Conservation (phyloP, 2,329 filamentous ascomycete species). For the Aspergillus niger region DNA sequence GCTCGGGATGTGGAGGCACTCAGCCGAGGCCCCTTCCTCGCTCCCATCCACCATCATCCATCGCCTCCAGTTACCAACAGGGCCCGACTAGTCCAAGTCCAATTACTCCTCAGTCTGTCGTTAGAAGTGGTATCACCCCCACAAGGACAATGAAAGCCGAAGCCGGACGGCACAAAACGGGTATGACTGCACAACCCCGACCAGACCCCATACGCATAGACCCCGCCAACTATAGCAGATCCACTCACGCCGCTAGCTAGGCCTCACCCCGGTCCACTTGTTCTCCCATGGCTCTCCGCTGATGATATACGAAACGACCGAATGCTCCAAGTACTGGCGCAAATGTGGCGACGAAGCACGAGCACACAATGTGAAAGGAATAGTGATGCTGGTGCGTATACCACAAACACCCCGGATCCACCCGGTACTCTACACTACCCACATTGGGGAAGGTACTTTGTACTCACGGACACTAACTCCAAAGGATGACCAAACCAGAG, state of each 20-base stretch:
- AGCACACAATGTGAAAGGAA: background rate
- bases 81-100: conserved; percentile 53
- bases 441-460: background rate
- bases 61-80: conserved; percentile 10
- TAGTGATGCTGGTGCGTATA: background rate
- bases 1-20: conserved; percentile 12
- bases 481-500: background rate
- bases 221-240: background rate
- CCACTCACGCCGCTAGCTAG: background rate
- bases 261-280: background rate
- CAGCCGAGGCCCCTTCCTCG: background rate
- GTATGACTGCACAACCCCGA: too few relatives aligned
- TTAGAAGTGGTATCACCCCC: too few relatives aligned
- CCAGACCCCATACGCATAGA: background rate
- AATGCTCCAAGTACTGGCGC: background rate
- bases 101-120: too few relatives aligned
- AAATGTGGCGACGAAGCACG: background rate
- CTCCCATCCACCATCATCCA: background rate
- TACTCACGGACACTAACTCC: background rate
- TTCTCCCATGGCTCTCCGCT: conserved; percentile 1
- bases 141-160: too few relatives aligned
- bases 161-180: too few relatives aligned
- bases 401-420: background rate
- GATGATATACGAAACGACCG: background rate
- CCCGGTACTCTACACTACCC: background rate